phyloP scores from a whole-genome alignment of 108 stramenopile genomes.

The Cyclotella choctawhatcheeana region DNA sequence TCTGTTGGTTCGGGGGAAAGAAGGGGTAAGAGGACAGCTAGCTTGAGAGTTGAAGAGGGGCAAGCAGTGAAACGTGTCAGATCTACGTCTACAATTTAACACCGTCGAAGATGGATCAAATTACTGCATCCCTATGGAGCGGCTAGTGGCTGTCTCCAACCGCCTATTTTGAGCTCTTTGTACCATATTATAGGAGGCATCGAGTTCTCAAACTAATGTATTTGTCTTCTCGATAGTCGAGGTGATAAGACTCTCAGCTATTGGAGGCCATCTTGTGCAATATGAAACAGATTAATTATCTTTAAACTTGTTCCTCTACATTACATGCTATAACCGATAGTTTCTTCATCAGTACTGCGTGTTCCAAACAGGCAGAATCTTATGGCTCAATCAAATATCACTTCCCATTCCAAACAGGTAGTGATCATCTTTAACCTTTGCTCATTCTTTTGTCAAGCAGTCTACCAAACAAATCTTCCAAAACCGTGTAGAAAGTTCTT shows the following conservation, averaged over 20 bases:
- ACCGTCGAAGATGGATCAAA: neutral
- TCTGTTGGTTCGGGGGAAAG: slow-evolving; percentile 9
- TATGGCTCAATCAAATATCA: no score
- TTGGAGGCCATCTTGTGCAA: no score
- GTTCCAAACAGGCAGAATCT: neutral
- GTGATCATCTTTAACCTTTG: neutral
- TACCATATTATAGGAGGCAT: no score
- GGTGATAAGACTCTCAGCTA: no score
- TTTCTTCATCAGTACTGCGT: neutral
- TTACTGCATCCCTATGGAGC: neutral
- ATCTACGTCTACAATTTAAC: slow-evolving; percentile 7
- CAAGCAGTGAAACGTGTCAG: slow-evolving; percentile 26
- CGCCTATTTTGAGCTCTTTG: no score
- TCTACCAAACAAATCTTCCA: slow-evolving; percentile 15
- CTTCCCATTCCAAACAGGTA: slow-evolving; percentile 1
- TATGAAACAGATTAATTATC: neutral
- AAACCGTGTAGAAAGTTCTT: neutral
- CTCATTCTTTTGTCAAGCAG: neutral
- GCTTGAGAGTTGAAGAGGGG: slow-evolving; percentile 3
- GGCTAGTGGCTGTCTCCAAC: no score
- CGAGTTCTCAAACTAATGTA: no score
- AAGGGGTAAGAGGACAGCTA: slow-evolving; percentile 28
- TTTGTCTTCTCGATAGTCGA: no score
- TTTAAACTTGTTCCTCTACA: no score
- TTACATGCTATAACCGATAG: neutral